Evolutionary conservation across 1,139 yeast genomes (phyloP).

Genomic region (Taphrina wiesneri): DNA sequence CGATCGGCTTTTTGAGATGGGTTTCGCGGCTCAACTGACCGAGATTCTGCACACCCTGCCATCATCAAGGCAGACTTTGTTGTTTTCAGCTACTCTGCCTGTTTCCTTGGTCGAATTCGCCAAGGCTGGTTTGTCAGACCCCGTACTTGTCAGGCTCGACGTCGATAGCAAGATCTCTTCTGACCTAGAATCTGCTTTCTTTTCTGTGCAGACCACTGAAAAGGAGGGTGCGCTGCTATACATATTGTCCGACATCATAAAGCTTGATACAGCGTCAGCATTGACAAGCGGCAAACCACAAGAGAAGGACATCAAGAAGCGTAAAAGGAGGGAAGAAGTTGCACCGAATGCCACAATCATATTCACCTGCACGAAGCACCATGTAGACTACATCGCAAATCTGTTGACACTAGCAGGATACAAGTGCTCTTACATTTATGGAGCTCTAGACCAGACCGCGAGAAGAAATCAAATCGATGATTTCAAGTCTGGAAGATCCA

Average conservation of each 20-base stretch:
- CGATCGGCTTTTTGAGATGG: slow-evolving; percentile 90
- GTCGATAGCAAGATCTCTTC: slow-evolving; percentile 89
- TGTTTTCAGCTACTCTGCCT: slow-evolving; percentile 95
- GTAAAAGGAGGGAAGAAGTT: slow-evolving; percentile 80
- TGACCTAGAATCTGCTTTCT: slow-evolving; percentile 83
- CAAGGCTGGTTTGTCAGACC: slow-evolving; percentile 90
- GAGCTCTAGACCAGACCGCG: slow-evolving; percentile 92
- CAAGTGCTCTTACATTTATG: slow-evolving; percentile 85
- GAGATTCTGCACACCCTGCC: slow-evolving; percentile 86
- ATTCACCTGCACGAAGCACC: slow-evolving; percentile 96
- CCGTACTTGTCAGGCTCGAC: slow-evolving; percentile 87
- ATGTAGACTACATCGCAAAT: slow-evolving; percentile 82
- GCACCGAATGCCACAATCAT: slow-evolving; percentile 83
- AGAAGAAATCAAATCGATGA: slow-evolving; percentile 84
- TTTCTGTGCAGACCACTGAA: slow-evolving; percentile 78
- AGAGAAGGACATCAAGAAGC: slow-evolving; percentile 47
- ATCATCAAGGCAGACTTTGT: slow-evolving; percentile 74
- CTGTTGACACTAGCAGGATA: slow-evolving; percentile 77
- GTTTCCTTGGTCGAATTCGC: slow-evolving; percentile 92
- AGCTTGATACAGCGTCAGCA: slow-evolving; percentile 72
- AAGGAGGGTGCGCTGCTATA: slow-evolving; percentile 83
- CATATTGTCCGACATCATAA: slow-evolving; percentile 76
- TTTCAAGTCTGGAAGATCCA: slow-evolving; percentile 80
- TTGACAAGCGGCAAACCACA: slow-evolving; percentile 34
- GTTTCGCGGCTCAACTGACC: slow-evolving; percentile 90